Evolutionary conservation across 768 basidiomycete species (phyloP).

Genomic region (Cubamyces sp.): DNA sequence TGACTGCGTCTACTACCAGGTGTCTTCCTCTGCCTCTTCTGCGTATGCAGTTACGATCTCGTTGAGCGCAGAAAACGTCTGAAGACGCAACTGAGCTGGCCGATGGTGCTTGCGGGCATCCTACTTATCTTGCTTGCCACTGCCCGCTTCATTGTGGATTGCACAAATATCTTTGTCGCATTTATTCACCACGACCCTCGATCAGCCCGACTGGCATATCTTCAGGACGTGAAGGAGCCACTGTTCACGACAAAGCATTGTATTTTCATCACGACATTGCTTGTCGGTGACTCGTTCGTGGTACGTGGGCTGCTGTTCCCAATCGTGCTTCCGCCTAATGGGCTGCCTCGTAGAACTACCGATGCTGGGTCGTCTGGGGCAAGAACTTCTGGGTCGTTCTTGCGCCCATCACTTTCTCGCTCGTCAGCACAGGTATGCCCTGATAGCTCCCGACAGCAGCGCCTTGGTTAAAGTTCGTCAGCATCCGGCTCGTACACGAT

Average conservation of each 20-base stretch:
- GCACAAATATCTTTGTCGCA: conserved; percentile 21
- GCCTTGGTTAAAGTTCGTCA: neutral
- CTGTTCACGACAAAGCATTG: conserved; percentile 23
- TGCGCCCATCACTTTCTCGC: neutral
- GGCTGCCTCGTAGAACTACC: conserved; percentile 8
- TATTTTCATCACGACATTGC: conserved; percentile 8
- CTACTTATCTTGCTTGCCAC: conserved; percentile 24
- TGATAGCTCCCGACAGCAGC: too few species aligned
- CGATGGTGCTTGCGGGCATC: conserved; percentile 18
- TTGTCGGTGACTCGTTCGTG: conserved; percentile 21
- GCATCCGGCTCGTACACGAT: conserved; percentile 9
- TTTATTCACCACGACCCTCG: conserved; percentile 19
- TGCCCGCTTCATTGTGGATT: conserved; percentile 20
- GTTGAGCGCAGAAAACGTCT: neutral
- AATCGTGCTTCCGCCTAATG: neutral
- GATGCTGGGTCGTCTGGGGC: conserved; percentile 23
- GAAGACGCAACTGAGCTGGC: conserved; percentile 12
- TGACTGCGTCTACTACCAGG: neutral
- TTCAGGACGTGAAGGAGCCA: conserved; percentile 15
- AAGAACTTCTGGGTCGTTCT: conserved; percentile 15
- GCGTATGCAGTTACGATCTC: conserved; percentile 17
- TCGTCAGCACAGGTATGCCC: conserved; percentile 8
- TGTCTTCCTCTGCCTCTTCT: conserved; percentile 17
- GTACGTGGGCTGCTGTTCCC: neutral
- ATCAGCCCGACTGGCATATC: conserved; percentile 17